A percentile compares a stretch with the other conserved stretches of the same genome.
Conservation (phyloP, 345 rosid genomes). For the Gossypium stocksii region DNA sequence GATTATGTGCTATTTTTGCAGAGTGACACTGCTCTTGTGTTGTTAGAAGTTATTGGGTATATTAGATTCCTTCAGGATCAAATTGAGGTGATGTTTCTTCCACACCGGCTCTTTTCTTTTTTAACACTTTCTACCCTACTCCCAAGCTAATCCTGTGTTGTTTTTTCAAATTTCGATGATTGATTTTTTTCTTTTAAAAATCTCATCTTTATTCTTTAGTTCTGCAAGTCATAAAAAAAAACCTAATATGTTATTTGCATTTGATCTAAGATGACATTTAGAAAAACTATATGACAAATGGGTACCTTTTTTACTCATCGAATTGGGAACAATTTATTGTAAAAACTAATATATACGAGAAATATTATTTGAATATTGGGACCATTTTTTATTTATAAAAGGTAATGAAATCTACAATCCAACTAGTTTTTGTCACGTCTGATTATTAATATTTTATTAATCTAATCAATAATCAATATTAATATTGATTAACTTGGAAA, state of each 20-base stretch:
- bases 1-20: constrained; percentile 10
- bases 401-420: too few species aligned
- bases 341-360: background rate
- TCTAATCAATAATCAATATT: too few species aligned
- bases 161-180: constrained; percentile 28
- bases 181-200: background rate
- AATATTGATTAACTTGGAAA: too few species aligned
- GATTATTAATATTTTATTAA: too few species aligned
- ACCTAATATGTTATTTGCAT: too few species aligned
- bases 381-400: too few species aligned
- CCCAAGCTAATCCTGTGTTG: constrained; percentile 22
- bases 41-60: background rate
- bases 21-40: background rate
- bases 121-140: constrained; percentile 14
- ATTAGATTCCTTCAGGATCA: background rate
- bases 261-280: too few species aligned
- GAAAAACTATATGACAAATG: too few species aligned
- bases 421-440: too few species aligned
- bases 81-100: constrained; percentile 7
- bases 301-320: background rate
- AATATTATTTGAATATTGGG: too few species aligned
- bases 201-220: too few species aligned
- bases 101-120: background rate
- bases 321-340: too few species aligned
- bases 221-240: constrained; percentile 20